Evolutionary conservation across 768 basidiomycete genomes (phyloP).

Genomic region (Suillus paluster): DNA sequence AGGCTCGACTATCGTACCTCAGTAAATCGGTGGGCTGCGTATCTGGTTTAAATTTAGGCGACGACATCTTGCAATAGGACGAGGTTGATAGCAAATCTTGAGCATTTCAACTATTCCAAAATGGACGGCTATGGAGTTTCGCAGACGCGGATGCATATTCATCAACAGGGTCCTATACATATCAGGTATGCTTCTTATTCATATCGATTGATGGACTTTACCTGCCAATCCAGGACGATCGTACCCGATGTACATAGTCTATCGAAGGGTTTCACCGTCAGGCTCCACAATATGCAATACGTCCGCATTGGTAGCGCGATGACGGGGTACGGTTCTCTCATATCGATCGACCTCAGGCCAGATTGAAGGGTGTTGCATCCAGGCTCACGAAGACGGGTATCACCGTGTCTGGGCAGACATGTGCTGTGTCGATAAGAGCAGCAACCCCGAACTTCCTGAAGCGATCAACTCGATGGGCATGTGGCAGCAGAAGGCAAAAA

Average conservation of each 20-base stretch:
- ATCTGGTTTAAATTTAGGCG: not conserved
- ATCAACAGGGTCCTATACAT: not conserved
- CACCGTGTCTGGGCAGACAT: slow-evolving; percentile 38
- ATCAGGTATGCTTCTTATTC: not conserved
- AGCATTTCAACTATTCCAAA: not conserved
- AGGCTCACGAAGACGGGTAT: slow-evolving; percentile 19
- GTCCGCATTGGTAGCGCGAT: not conserved
- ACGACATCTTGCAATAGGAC: not conserved
- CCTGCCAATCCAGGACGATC: not conserved
- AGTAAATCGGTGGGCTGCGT: not conserved
- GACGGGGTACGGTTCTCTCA: not conserved
- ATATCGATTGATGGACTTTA: not conserved
- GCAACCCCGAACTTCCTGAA: slow-evolving; percentile 31
- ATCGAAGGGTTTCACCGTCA: not conserved
- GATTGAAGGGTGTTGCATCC: slow-evolving; percentile 23
- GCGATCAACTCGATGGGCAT: slow-evolving; percentile 39
- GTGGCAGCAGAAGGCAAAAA: slow-evolving; percentile 32
- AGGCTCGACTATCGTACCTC: not conserved
- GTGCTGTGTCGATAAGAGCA: slow-evolving; percentile 35
- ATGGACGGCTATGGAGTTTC: not conserved
- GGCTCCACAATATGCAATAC: not conserved
- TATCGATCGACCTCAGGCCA: slow-evolving; percentile 6
- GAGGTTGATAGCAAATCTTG: not conserved
- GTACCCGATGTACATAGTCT: not conserved
- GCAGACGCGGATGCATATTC: not conserved